These are phyloP conservation scores for Trichoderma aggressivum DNA, from an alignment of 2,329 filamentous ascomycete species.

Conservation along the genomic window DNA sequence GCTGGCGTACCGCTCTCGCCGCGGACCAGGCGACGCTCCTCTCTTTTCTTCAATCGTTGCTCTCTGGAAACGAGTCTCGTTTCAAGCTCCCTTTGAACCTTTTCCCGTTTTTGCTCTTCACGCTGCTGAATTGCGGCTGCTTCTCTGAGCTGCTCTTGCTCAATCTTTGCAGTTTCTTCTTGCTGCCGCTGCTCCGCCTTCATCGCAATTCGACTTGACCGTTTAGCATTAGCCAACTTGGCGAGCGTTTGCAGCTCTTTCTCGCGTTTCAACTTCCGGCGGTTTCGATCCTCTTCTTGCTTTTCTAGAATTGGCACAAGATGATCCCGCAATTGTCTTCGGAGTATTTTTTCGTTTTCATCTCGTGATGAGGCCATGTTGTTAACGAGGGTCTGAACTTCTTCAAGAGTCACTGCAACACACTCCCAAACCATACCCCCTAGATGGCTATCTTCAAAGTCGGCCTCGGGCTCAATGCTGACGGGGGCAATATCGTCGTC, in stretches of 20 bases:
- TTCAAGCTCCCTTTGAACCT: conserved; percentile 70
- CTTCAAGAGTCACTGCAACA: conserved; percentile 73
- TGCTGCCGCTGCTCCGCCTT: conserved; percentile 75
- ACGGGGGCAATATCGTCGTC: conserved; percentile 36
- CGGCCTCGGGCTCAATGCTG: conserved; percentile 31
- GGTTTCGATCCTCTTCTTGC: conserved; percentile 69
- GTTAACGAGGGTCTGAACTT: conserved; percentile 70
- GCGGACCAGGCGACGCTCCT: conserved; percentile 75
- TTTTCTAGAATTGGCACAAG: conserved; percentile 82
- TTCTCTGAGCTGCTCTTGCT: conserved; percentile 46
- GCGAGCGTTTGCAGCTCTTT: conserved; percentile 78
- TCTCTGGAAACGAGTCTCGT: conserved; percentile 79
- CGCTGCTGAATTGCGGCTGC: conserved; percentile 66
- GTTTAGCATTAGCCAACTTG: conserved; percentile 88
- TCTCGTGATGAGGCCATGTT: conserved; percentile 74
- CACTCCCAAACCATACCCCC: conserved; percentile 87
- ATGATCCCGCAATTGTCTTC: conserved; percentile 68
- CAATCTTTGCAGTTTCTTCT: conserved; percentile 68
- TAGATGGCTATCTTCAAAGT: conserved; percentile 57
- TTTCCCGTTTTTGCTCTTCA: conserved; percentile 58
- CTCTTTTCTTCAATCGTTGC: conserved; percentile 79
- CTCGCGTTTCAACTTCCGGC: conserved; percentile 64
- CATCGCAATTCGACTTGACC: conserved; percentile 82
- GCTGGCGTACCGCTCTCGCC: conserved; percentile 79
- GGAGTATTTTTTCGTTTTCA: conserved; percentile 76